Evolutionary conservation across 83 land plant species (phyloP), one percentile per base, ranked within the genome.

Genomic region (Diphasiastrum complanatum): DNA sequence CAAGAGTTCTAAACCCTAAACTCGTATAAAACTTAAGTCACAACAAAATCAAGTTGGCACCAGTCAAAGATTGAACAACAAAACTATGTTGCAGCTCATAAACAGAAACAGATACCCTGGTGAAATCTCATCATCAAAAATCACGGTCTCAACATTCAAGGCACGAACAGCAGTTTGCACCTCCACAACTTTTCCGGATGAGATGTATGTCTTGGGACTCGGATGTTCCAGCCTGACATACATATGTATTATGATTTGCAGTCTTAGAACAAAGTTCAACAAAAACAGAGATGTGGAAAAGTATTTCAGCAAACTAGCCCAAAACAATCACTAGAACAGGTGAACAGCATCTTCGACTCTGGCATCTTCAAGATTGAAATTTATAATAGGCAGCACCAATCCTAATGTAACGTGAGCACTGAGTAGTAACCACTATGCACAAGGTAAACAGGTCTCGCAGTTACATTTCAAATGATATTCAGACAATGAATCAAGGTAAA

Each of bases 111-210:
- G n/a, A 49, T 62, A 91, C 97, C 97, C 97, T 51, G 97, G 79
- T 53, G 95, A 91, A 31, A 91, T 77, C 66, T 91, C 95, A 63
- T 91, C 95, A 81, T 91, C 97, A 75, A 87, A 87, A 25, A 91
- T 81, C n/a, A 91, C 95, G 54, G 97, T 91, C 71, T 91, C 97
- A 8, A 83, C 85, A 60, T 79, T 82, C 45, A 87, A 67, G 23
- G 97, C 95, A 58, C 70, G 79, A 61, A 92, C 76, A 45, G 85
- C 87, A 61, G 75, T 76, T 51, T 73, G 77, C 30, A 92, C 78
- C 73, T 92, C 95, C 11, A 85, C 75, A 71, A 85, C 97, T 68
- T 92, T 87, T 14, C 97, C 97, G 37, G 95, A 83, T 47, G 95
- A 90, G 35, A 92, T 85, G 37, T 88, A 92, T 8, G 97, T 87